Percentiles rank a stretch among this genome's conserved stretches.
Evolutionary conservation across 2,329 filamentous ascomycete species (phyloP).

Genomic region (Cercospora citrullina): DNA sequence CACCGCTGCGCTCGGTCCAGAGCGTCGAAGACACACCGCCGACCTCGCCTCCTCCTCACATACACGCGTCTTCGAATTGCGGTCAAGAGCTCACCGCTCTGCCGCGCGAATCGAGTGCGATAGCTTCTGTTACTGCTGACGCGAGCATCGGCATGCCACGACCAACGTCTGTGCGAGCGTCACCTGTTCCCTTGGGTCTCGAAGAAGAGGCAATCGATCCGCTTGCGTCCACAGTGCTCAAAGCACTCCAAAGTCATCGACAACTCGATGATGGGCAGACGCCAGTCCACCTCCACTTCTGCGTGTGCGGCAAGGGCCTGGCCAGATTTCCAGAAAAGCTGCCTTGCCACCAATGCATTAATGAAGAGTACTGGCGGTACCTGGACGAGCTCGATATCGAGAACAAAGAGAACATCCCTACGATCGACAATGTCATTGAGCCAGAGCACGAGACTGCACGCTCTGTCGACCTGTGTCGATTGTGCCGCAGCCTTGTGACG

Average conservation of each 20-base stretch:
- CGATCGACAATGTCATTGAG: neutral
- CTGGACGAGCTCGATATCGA: neutral
- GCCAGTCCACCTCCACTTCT: conserved; percentile 7
- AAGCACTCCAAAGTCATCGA: neutral
- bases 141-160: neutral
- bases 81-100: neutral
- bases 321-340: neutral
- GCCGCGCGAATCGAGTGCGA: neutral
- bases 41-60: neutral
- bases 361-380: neutral
- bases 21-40: neutral
- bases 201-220: neutral
- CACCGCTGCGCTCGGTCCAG: conserved; percentile 6
- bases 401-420: neutral
- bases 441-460: neutral
- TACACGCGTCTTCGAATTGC: neutral
- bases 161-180: neutral
- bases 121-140: neutral
- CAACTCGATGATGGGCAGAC: neutral
- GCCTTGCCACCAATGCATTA: conserved; percentile 2
- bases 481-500: neutral
- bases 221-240: neutral
- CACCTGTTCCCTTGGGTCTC: neutral
- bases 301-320: neutral
- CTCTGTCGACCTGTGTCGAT: neutral